These are phyloP conservation scores for Globisporangium mamillatum DNA, from an alignment of 352 stramenopile genomes.

Conservation along the genomic window DNA sequence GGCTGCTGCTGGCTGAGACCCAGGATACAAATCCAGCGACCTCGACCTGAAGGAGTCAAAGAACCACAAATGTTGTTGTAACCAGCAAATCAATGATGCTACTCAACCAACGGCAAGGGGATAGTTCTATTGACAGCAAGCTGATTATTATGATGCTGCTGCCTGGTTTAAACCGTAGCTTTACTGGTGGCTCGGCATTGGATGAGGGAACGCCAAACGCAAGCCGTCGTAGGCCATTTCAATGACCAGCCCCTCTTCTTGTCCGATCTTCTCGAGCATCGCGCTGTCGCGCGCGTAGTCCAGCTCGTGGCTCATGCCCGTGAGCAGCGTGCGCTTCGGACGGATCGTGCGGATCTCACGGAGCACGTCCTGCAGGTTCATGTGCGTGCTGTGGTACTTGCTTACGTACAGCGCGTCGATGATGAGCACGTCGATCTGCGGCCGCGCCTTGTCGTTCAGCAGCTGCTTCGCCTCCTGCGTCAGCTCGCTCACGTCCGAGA, in stretches of 20 bases:
- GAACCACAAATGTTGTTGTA: neutral
- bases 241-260: constrained; percentile 58
- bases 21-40: neutral
- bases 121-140: neutral
- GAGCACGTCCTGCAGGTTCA: constrained; percentile 76
- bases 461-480: constrained; percentile 50
- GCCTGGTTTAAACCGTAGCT: constrained; percentile 37
- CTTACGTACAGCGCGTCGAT: constrained; percentile 79
- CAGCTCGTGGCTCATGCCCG: constrained; percentile 85
- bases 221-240: constrained; percentile 86
- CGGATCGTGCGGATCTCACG: constrained; percentile 58
- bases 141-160: neutral
- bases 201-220: constrained; percentile 40
- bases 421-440: constrained; percentile 74
- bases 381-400: constrained; percentile 83
- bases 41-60: neutral
- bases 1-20: constrained; percentile 29
- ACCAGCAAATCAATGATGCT: neutral
- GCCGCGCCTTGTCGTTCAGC: constrained; percentile 51
- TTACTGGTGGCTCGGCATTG: constrained; percentile 28
- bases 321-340: constrained; percentile 72
- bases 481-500: constrained; percentile 85
- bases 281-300: constrained; percentile 62
- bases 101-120: neutral
- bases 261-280: constrained; percentile 40